phyloP scores from a whole-genome alignment of 2,329 filamentous ascomycete genomes.

The Torrubiella hemipterigena region DNA sequence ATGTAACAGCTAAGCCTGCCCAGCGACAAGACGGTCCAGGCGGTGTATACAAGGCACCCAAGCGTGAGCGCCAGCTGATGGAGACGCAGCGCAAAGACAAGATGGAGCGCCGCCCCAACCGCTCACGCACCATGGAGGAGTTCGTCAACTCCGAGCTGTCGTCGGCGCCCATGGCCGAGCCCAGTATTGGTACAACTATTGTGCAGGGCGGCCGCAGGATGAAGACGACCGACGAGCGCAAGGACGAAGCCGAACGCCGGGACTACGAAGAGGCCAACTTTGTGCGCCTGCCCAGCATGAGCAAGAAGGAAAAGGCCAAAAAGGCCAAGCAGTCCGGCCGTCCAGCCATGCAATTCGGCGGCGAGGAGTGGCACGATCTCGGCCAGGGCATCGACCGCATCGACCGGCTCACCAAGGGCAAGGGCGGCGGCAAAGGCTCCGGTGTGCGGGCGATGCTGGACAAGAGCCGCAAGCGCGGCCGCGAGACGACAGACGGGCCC shows the following conservation, averaged over 20 bases:
- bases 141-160: constrained; percentile 82
- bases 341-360: constrained; percentile 58
- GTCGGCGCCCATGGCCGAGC: constrained; percentile 66
- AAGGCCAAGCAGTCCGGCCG: constrained; percentile 39
- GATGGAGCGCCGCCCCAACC: constrained; percentile 47
- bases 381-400: constrained; percentile 81
- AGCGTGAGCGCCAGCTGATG: constrained; percentile 78
- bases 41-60: constrained; percentile 80
- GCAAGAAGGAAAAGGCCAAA: constrained; percentile 74
- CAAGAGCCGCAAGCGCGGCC: constrained; percentile 72
- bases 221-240: constrained; percentile 66
- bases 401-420: constrained; percentile 65
- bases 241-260: constrained; percentile 64
- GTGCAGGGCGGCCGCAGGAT: constrained; percentile 63
- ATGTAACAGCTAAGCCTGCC: constrained; percentile 15
- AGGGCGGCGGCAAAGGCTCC: constrained; percentile 39
- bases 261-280: constrained; percentile 93
- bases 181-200: constrained; percentile 87
- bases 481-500: constrained; percentile 56
- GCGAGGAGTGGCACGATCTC: constrained; percentile 83
- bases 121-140: constrained; percentile 81
- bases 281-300: constrained; percentile 70
- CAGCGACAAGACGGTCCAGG: constrained; percentile 28
- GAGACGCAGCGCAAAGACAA: constrained; percentile 53
- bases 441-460: constrained; percentile 56